Evolutionary conservation across 208 protist species (phyloP), one percentile per base, ranked within the genome.

Genomic region (Leishmania tropica): DNA sequence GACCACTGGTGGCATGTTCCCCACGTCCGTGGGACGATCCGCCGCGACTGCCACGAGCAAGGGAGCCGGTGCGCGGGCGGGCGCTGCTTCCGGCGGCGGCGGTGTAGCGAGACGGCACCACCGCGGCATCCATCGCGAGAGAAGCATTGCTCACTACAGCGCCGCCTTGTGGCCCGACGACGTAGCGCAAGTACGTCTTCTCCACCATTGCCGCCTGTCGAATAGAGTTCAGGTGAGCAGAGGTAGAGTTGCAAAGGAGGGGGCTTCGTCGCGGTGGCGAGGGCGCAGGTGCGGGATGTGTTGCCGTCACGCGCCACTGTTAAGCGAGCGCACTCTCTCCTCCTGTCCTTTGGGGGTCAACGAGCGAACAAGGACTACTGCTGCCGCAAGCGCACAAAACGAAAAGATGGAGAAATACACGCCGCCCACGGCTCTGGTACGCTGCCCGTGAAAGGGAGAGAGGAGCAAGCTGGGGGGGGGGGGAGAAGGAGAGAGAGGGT

Each of bases 171-270:
- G 93, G 95, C 24, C 93, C 95, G 0, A 90, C 91, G 28, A 94
- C 89, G 77, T 98, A 98, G 79, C 95, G 92, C 37, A 98, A 86
- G 78, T 98, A 98, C 3, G 90, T 98, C 84, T 98, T 98, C 24
- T 92, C 95, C 54, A 97, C 93, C 93, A 96, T 97, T 62, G 73
- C 51, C 1, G 35, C 45, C n/a, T 24, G 35, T 62, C 73, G 10
- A 51, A 37, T 37, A 40, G 40, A 54, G 70, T 35, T 10, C 48
- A 53, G n/a, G 45, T 51, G 24, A 6, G 2, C 45, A n/a, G 45
- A 53, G 21, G 28, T 17, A 45, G 35, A 48, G 35, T 48, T 7
- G 40, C 67, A 31, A 35, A 35, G 60, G 60, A 62, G 67, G 40
- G 40, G 40, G 40, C 6, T 10, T 68, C 31, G 62, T 40, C 13